Evolutionary conservation across 139 green algal genomes (phyloP).

Genomic region (Chlamydomonas sp.): DNA sequence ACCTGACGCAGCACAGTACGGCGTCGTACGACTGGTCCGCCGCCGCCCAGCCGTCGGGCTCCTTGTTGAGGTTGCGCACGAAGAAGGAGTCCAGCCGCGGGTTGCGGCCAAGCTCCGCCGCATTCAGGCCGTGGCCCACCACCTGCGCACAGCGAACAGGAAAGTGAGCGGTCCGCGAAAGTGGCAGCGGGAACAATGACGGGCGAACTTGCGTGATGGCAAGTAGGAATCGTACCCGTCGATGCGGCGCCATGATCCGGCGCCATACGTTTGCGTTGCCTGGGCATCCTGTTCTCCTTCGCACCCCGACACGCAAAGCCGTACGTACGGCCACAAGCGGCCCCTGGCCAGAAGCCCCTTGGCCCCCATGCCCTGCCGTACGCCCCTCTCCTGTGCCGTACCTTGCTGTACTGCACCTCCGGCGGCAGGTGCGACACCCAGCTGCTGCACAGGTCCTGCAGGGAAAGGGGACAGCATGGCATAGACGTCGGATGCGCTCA

Average conservation of each 20-base stretch:
- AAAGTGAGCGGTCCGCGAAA: too few species aligned
- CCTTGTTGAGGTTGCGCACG: constrained; percentile 80
- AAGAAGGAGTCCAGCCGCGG: constrained; percentile 76
- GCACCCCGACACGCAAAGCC: too few species aligned
- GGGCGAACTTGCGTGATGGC: too few species aligned
- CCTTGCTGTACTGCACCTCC: constrained; percentile 67
- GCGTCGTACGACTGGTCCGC: constrained; percentile 79
- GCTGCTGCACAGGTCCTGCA: constrained; percentile 81
- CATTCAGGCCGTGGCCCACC: constrained; percentile 91
- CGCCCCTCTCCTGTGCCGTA: not conserved
- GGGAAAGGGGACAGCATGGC: not conserved
- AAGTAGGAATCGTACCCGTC: too few species aligned
- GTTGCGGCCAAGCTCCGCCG: constrained; percentile 83
- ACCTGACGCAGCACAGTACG: constrained; percentile 82
- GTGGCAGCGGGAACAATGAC: too few species aligned
- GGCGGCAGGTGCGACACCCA: constrained; percentile 87
- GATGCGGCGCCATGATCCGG: too few species aligned
- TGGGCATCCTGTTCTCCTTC: too few species aligned
- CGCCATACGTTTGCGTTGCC: too few species aligned
- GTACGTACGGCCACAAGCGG: too few species aligned
- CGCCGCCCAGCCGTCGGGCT: constrained; percentile 73
- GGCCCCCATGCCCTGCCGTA: too few species aligned
- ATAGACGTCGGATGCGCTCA: too few species aligned
- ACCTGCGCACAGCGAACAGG: constrained; percentile 50
- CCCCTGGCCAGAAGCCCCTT: too few species aligned